Base-by-base conservation (phyloP, 1,139 yeast genomes). In the Arxiozyma slooffiae region DNA sequence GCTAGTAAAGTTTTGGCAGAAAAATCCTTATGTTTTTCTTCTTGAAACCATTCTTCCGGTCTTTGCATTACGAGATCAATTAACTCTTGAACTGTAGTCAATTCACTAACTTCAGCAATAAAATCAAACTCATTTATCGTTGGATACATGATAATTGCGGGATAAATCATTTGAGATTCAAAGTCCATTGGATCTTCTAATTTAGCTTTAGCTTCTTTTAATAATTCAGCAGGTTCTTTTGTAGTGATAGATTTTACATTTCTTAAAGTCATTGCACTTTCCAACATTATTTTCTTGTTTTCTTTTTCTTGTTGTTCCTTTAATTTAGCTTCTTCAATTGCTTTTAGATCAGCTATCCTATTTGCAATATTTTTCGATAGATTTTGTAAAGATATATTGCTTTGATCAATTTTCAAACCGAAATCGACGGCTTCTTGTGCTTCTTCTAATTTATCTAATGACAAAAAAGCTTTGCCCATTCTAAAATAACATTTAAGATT, bases 401-500 rank as follows among this genome's bases (percentile, higher is more conserved):
- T 75, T 0, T 78, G 68, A 53, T 85, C 95, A 40, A 85, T 53
- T n/a, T 70, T 64, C 51, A 78, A 60, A 0, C 94, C 96, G 60
- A 85, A 86, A 41, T 76, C 71, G 47, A 85, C 67, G 6, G 89
- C 75, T 52, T 79, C 80, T 44, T 72, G 70, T 1, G 95, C 90
- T 61, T 92, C 97, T 18, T 85, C 88, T 50, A 72, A 75, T 55
- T 78, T 77, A 18, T 78, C 85, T 7, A 92, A 74, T 0, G 79
- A 77, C 50, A 80, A 73, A 57, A 85, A 86, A 0, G 98, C 96
- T 61, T 76, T 83, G 0, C 90, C 94, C 40, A 95, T 81, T 60
- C 98, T 75, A 66, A 74, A 94, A 58, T 86, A 78, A 0, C 97
- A 97, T 68, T 94, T 94, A 50, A 83, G 72, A 62, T 82, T 87